Base-by-base conservation (phyloP, 257 asterid genomes). In the Misopates orontium region DNA sequence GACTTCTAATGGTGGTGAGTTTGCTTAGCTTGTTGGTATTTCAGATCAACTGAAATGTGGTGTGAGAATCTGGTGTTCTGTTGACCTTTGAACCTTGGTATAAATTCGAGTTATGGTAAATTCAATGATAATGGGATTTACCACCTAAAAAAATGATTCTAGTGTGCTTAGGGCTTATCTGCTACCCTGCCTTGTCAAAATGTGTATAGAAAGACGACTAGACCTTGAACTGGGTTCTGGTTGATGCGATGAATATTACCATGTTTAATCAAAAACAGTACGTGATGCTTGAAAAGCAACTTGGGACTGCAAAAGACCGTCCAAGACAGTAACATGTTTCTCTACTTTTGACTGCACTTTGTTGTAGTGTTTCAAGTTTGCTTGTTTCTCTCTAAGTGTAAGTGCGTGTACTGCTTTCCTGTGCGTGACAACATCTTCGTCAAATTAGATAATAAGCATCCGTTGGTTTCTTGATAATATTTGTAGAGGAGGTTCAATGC, bases 401-500 rank as follows among this genome's bases (percentile, higher is more conserved):
- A 36, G 42, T 36, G 10, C 11, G 8, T 36, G 10, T 36, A 4
- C 42, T 1, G 8, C n/a, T n/a, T 10, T 49, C 12, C 18, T 59
- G 5, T 15, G n/a, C n/a, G n/a, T n/a, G n/a, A n/a, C n/a, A n/a
- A n/a, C n/a, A n/a, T n/a, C n/a, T n/a, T n/a, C n/a, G n/a, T n/a
- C n/a, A n/a, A n/a, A n/a, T 52, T 8, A 42, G 61, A 14, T 24
- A 52, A 24, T 49, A n/a, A 51, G 65, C 50, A 50, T 72, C 64
- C 54, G 8, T 19, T 66, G n/a, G 4, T 39, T 5, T 62, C 13
- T 50, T 45, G 67, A 18, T 61, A 17, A 45, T 24, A 18, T 55
- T 48, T 78, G 58, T 55, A 87, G 96, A 81, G 98, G 97, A 87
- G 97, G 69, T 89, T 88, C 82, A 87, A 84, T 59, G 97, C 86